Percentiles rank a stretch among this genome's conserved stretches.
Evolutionary conservation across 2,329 filamentous ascomycete species (phyloP).

Genomic region (Penicillium sp.): DNA sequence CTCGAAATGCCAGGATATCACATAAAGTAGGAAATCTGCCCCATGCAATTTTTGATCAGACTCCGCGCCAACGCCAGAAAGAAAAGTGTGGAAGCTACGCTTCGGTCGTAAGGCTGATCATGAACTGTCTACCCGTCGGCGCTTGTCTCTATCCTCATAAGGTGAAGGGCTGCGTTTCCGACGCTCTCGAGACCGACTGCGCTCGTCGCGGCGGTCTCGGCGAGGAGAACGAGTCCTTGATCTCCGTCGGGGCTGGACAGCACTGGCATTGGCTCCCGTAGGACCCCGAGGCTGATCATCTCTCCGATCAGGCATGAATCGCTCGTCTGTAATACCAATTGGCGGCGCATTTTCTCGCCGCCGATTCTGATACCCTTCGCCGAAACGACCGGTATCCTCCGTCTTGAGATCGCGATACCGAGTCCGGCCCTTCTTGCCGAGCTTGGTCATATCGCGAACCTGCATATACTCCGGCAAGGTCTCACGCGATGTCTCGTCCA

Average conservation of each 20-base stretch:
- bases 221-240: constrained; percentile 50
- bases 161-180: constrained; percentile 45
- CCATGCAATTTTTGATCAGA: constrained; percentile 17
- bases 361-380: constrained; percentile 34
- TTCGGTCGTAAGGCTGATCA: constrained; percentile 13
- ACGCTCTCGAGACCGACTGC: constrained; percentile 48
- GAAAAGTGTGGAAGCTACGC: constrained; percentile 7
- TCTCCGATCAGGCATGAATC: constrained; percentile 46
- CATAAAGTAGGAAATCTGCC: constrained; percentile 4
- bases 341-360: constrained; percentile 32
- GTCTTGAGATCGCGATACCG: constrained; percentile 83
- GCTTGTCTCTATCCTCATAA: constrained; percentile 43
- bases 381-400: constrained; percentile 91
- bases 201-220: constrained; percentile 37
- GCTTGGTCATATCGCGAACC: constrained; percentile 86
- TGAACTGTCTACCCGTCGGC: constrained; percentile 35
- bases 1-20: constrained; percentile 16
- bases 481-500: constrained; percentile 82
- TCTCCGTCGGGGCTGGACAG: constrained; percentile 37
- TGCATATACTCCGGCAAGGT: constrained; percentile 88
- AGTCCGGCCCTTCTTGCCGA: constrained; percentile 87
- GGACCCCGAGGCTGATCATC: constrained; percentile 36
- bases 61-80: constrained; percentile 21
- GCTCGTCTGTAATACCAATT: constrained; percentile 44
- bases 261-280: constrained; percentile 48